Percentiles rank a stretch among this genome's conserved stretches.
These are phyloP conservation scores for Venturia effusa DNA, from an alignment of 2,329 filamentous ascomycete species.

Conservation along the genomic window DNA sequence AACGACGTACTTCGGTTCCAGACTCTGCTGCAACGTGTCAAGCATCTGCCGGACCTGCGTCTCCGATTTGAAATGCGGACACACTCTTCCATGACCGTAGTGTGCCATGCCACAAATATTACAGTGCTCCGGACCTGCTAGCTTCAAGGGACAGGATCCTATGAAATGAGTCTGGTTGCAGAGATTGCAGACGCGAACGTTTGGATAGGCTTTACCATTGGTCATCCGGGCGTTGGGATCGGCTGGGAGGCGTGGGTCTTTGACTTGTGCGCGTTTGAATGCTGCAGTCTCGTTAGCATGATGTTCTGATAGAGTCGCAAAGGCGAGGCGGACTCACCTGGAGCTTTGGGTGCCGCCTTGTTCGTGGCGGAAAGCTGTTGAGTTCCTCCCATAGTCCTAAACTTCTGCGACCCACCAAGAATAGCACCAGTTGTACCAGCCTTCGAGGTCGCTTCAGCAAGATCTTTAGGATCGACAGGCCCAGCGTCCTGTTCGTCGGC, in stretches of 20 bases:
- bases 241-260: not conserved
- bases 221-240: constrained; percentile 2
- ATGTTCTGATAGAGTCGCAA: not conserved
- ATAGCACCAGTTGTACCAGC: constrained; percentile 10
- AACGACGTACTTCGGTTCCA: constrained; percentile 43
- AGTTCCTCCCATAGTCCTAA: constrained; percentile 18
- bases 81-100: constrained; percentile 41
- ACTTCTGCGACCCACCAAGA: constrained; percentile 19
- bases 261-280: not conserved
- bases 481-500: constrained; percentile 6
- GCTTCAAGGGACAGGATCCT: constrained; percentile 51
- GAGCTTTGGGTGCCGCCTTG: not conserved
- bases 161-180: constrained; percentile 43
- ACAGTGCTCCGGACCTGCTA: constrained; percentile 49
- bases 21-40: constrained; percentile 47
- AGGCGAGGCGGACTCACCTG: not conserved
- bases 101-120: constrained; percentile 54
- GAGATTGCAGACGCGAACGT: constrained; percentile 35
- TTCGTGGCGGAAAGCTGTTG: constrained; percentile 2
- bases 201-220: constrained; percentile 6
- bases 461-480: not conserved
- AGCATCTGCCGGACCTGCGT: constrained; percentile 55
- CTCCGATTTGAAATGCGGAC: constrained; percentile 52
- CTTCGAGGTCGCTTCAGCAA: not conserved
- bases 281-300: not conserved